Evolutionary conservation across 192 early-diverging fungal genomes (phyloP), one percentile per base, ranked within the genome.

Genomic region (Backusella macrospora): DNA sequence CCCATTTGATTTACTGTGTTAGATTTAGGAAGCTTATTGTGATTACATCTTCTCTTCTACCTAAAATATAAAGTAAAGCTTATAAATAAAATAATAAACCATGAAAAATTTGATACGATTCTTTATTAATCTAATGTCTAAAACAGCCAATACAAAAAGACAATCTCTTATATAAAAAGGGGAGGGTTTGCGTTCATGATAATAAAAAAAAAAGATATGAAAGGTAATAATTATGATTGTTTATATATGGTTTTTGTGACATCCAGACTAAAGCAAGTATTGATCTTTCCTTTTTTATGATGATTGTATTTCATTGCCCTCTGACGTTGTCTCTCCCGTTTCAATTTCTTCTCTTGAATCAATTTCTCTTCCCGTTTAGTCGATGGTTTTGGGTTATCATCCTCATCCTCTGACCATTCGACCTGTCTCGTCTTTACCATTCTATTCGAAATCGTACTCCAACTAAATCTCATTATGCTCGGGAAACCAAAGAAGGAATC

Each of bases 401-500:
- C 67, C 6, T 68, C 67, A 7, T 68, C 67, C 26, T 68, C 67
- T 3, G 67, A 77, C 76, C 76, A 77, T 62, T 77, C 76, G 13
- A 65, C n/a, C 0, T 2, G 6, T 23, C 59, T 65, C 7, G 70
- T 69, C 15, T 91, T 88, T 14, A 92, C 87, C 40, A 97, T 78
- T 44, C 91, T 71, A 21, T 90, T 95, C 2, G 80, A 88, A 71
- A 90, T 89, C 16, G 98, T 99, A 1, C 91, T 85, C 97, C 98
- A 99, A 70, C 94, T 95, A 83, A 99, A 99, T 14, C 98, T 90
- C 12, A 97, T 91, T 34, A 98, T 80, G 10, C 86, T 87, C 0
- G 98, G 98, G 79, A 87, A 99, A 0, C 96, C 98, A 88, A 99
- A 99, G 4, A 99, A 88, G 0, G 80, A 84, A 70, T 97, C 95